Percentiles rank a stretch among this genome's conserved stretches.
Evolutionary conservation across 371 early-diverging fungal species (phyloP).

Genomic region (Dinochytrium kinnereticum): DNA sequence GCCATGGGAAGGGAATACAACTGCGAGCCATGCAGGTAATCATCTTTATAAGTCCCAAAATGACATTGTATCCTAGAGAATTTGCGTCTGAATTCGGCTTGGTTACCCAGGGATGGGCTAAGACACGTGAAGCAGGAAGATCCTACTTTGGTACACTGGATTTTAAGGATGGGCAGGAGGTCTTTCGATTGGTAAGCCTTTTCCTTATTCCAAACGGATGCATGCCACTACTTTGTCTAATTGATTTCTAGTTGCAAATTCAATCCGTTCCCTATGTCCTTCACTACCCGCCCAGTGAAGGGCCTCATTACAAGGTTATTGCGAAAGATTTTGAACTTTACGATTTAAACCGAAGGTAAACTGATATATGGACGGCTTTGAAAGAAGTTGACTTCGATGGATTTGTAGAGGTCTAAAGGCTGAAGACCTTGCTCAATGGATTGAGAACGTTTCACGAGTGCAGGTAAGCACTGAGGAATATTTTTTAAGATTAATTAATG

Average conservation of each 20-base stretch:
- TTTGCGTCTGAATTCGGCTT: constrained; percentile 74
- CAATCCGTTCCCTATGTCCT: constrained; percentile 74
- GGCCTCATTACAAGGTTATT: constrained; percentile 43
- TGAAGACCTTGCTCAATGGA: constrained; percentile 68
- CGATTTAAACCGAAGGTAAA: constrained; percentile 48
- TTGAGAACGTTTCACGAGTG: constrained; percentile 42
- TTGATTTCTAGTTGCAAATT: constrained; percentile 53
- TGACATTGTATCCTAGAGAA: constrained; percentile 56
- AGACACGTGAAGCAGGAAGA: constrained; percentile 30
- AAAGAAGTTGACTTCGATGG: background rate
- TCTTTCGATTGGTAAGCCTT: constrained; percentile 69
- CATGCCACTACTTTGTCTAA: background rate
- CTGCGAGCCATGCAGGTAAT: constrained; percentile 79
- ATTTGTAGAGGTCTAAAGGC: constrained; percentile 67
- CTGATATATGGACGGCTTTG: background rate
- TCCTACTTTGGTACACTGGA: constrained; percentile 77
- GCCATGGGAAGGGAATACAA: constrained; percentile 69
- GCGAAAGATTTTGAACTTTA: constrained; percentile 39
- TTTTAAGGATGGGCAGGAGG: constrained; percentile 72
- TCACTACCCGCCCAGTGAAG: constrained; percentile 75
- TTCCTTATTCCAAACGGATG: background rate
- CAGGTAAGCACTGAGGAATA: constrained; percentile 51
- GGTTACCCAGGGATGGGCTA: constrained; percentile 57
- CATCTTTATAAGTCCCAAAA: constrained; percentile 28
- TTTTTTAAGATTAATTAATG: constrained; percentile 18